Percentiles rank a stretch among this genome's conserved stretches.
Conservation (phyloP, 163 green algal species). For the Picocystis sp. region DNA sequence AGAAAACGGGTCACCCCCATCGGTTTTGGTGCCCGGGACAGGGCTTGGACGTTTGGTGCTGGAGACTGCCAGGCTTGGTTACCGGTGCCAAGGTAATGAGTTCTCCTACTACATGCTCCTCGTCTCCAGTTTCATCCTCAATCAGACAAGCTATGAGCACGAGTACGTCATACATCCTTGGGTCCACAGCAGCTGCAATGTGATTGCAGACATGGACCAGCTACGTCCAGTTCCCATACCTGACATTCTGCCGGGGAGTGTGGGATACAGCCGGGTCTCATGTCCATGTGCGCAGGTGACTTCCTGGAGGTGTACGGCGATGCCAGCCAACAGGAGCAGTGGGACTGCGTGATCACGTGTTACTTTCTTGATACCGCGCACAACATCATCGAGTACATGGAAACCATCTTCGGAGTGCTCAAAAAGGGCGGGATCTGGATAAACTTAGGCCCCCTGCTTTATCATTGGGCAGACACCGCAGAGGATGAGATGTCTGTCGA, state of each 20-base stretch:
- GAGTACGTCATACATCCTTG: slow-evolving; percentile 72
- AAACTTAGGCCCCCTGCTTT: slow-evolving; percentile 89
- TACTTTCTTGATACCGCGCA: slow-evolving; percentile 98
- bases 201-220: slow-evolving; percentile 31
- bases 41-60: slow-evolving; percentile 46
- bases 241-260: slow-evolving; percentile 47
- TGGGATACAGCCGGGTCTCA: slow-evolving; percentile 25
- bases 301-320: slow-evolving; percentile 83
- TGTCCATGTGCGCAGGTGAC: slow-evolving; percentile 90
- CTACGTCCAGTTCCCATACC: slow-evolving; percentile 53
- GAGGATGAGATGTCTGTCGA: slow-evolving; percentile 50
- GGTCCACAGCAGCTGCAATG: slow-evolving; percentile 64
- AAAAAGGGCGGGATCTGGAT: slow-evolving; percentile 46
- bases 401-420: slow-evolving; percentile 41
- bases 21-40: slow-evolving; percentile 69
- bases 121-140: slow-evolving; percentile 72
- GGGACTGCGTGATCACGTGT: slow-evolving; percentile 77
- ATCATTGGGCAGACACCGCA: slow-evolving; percentile 73
- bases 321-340: slow-evolving; percentile 25
- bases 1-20: slow-evolving; percentile 12
- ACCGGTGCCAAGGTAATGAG: slow-evolving; percentile 54
- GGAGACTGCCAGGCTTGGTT: slow-evolving; percentile 22
- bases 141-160: slow-evolving; percentile 27
- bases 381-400: slow-evolving; percentile 88
- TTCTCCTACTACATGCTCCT: slow-evolving; percentile 96